Conservation (phyloP, 805 yeast genomes). For the Candida ulmi region DNA sequence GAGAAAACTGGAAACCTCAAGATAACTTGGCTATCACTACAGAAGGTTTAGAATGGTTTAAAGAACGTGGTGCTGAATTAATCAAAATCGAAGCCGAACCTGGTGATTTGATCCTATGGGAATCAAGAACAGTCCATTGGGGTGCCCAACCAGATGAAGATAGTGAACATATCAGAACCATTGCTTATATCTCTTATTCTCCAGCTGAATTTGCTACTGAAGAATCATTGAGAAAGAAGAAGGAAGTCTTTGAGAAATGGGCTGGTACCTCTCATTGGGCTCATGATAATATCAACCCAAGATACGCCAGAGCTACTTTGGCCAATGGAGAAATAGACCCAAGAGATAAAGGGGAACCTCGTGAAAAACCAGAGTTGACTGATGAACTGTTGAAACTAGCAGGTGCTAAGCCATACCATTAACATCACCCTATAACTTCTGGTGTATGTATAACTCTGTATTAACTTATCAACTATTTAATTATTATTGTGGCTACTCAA, state of each 20-base stretch:
- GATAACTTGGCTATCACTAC: slow-evolving; percentile 18
- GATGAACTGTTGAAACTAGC: slow-evolving; percentile 24
- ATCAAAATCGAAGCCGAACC: slow-evolving; percentile 26
- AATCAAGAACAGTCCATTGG: slow-evolving; percentile 27
- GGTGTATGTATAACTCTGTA: no score
- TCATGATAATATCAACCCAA: slow-evolving; percentile 22
- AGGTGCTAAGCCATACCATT: slow-evolving; percentile 17
- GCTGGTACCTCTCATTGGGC: slow-evolving; percentile 29
- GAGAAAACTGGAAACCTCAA: slow-evolving; percentile 17
- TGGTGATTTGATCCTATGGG: slow-evolving; percentile 32
- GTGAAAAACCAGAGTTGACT: slow-evolving; percentile 20
- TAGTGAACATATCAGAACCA: slow-evolving; percentile 23
- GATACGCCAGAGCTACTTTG: slow-evolving; percentile 10
- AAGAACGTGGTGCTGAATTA: slow-evolving; percentile 23
- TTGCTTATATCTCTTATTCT: slow-evolving; percentile 25
- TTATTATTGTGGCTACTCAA: no score
- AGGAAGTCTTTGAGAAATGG: slow-evolving; percentile 21
- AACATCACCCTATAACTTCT: no score
- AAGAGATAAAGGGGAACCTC: slow-evolving; percentile 21
- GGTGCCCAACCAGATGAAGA: slow-evolving; percentile 24
- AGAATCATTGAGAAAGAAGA: slow-evolving; percentile 19
- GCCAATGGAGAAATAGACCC: slow-evolving; percentile 22
- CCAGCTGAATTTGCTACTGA: slow-evolving; percentile 29
- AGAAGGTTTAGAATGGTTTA: slow-evolving; percentile 24
- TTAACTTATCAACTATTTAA: no score